Percentiles rank a stretch among this genome's conserved stretches.
Evolutionary conservation across 2,329 filamentous ascomycete species (phyloP).

Genomic region (Cercospora sp.): DNA sequence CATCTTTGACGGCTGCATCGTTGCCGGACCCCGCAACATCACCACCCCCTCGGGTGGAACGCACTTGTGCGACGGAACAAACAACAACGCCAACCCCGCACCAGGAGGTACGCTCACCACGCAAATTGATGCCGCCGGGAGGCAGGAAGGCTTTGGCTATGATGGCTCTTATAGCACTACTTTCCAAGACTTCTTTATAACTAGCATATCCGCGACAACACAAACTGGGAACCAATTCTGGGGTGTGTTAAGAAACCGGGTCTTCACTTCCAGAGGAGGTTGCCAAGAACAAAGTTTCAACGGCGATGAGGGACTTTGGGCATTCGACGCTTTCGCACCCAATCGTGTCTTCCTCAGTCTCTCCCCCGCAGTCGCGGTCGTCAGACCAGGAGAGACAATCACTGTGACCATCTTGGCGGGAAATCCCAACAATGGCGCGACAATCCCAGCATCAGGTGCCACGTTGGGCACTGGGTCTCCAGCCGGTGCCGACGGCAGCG

Average conservation of each 20-base stretch:
- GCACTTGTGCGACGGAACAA: slow-evolving; percentile 28
- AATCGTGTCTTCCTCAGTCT: slow-evolving; percentile 11
- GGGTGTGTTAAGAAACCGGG: slow-evolving; percentile 25
- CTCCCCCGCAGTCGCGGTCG: slow-evolving; percentile 1
- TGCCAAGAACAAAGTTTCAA: slow-evolving; percentile 21
- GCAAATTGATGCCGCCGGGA: slow-evolving; percentile 23
- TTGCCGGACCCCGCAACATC: slow-evolving; percentile 22
- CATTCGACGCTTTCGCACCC: slow-evolving; percentile 17
- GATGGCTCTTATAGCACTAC: slow-evolving; percentile 23
- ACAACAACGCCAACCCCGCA: slow-evolving; percentile 12
- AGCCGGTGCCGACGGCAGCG: slow-evolving; percentile 15
- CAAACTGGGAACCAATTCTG: slow-evolving; percentile 20
- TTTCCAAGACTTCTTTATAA: slow-evolving; percentile 30
- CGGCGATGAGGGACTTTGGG: slow-evolving; percentile 14
- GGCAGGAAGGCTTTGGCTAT: slow-evolving; percentile 20
- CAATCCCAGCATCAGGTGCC: slow-evolving; percentile 6
- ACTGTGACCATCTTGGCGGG: background rate
- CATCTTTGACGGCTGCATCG: slow-evolving; percentile 29
- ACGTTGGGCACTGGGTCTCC: slow-evolving; percentile 9
- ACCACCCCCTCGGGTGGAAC: slow-evolving; percentile 27
- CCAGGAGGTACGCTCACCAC: slow-evolving; percentile 26
- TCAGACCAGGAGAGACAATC: slow-evolving; percentile 1
- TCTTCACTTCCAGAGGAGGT: slow-evolving; percentile 21
- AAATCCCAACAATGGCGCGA: background rate
- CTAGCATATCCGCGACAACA: slow-evolving; percentile 10